Evolutionary conservation across 83 land plant species (phyloP).

Genomic region (Picea abies): DNA sequence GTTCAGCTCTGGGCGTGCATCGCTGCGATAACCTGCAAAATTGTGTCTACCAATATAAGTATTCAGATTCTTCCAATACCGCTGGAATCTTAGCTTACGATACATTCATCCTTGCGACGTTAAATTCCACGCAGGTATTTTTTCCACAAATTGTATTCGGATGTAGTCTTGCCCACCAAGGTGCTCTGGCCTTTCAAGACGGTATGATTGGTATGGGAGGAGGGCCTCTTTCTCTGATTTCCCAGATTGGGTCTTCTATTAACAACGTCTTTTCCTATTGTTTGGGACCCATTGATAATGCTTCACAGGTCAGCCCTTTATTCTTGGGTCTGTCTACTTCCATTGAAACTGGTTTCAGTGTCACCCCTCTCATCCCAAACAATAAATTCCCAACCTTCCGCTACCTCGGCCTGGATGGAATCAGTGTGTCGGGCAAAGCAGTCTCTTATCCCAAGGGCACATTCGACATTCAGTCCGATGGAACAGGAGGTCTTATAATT

Average conservation of each 20-base stretch:
- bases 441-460: too few relatives aligned
- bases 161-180: constrained; percentile 63
- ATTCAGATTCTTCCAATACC: constrained; percentile 57
- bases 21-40: not conserved
- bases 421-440: constrained; percentile 55
- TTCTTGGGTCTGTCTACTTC: not conserved
- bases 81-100: constrained; percentile 43
- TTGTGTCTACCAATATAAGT: constrained; percentile 46
- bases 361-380: constrained; percentile 22
- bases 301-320: not conserved
- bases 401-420: constrained; percentile 63
- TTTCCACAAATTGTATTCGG: constrained; percentile 52
- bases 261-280: not conserved
- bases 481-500: too few relatives aligned
- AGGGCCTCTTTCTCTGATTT: constrained; percentile 55
- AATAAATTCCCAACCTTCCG: constrained; percentile 40
- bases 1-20: too few relatives aligned
- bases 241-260: not conserved
- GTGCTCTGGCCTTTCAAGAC: constrained; percentile 44
- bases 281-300: not conserved
- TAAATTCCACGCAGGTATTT: not conserved
- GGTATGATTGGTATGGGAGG: constrained; percentile 86
- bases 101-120: constrained; percentile 24
- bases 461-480: too few relatives aligned
- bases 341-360: not conserved